Conservation (phyloP, 1,284 basidiomycete species). For the Sutorius eximius region DNA sequence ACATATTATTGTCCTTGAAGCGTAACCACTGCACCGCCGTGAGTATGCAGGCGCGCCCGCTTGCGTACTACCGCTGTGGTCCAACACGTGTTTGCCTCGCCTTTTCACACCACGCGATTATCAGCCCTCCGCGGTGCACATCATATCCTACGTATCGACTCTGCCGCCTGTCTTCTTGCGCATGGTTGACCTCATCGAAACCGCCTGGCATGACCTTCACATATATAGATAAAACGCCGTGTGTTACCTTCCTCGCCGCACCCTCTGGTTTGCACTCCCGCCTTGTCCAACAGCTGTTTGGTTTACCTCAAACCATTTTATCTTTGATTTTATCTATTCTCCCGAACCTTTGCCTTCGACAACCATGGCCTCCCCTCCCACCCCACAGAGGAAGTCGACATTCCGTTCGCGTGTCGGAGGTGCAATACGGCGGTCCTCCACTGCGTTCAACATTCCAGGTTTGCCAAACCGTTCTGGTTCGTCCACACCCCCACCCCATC, state of each 20-base stretch:
- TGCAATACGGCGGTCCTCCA: constrained; percentile 35
- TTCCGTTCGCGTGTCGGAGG: constrained; percentile 37
- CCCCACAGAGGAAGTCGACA: constrained; percentile 34
- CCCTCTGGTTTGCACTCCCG: constrained; percentile 22
- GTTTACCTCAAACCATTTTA: constrained; percentile 9
- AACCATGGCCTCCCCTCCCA: constrained; percentile 27
- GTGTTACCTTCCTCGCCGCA: constrained; percentile 20
- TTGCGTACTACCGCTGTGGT: constrained; percentile 2
- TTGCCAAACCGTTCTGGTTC: constrained; percentile 29
- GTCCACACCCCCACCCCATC: constrained; percentile 29
- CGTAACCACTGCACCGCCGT: constrained; percentile 5
- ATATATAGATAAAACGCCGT: constrained; percentile 31
- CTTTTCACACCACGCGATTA: constrained; percentile 35
- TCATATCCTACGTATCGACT: constrained; percentile 28
- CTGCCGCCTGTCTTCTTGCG: constrained; percentile 27
- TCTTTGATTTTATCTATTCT: constrained; percentile 7
- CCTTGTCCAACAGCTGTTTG: constrained; percentile 9
- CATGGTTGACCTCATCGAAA: constrained; percentile 38
- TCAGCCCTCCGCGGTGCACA: constrained; percentile 33
- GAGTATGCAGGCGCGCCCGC: constrained; percentile 12
- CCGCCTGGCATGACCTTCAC: constrained; percentile 31
- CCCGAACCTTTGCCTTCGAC: background rate
- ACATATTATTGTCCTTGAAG: constrained; percentile 6
- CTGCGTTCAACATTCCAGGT: constrained; percentile 33
- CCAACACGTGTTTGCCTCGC: constrained; percentile 35